Percentiles rank a stretch among this genome's conserved stretches.
Evolutionary conservation across 2,329 filamentous ascomycete genomes (phyloP).

Genomic region (Zymoseptoria ardabiliae): DNA sequence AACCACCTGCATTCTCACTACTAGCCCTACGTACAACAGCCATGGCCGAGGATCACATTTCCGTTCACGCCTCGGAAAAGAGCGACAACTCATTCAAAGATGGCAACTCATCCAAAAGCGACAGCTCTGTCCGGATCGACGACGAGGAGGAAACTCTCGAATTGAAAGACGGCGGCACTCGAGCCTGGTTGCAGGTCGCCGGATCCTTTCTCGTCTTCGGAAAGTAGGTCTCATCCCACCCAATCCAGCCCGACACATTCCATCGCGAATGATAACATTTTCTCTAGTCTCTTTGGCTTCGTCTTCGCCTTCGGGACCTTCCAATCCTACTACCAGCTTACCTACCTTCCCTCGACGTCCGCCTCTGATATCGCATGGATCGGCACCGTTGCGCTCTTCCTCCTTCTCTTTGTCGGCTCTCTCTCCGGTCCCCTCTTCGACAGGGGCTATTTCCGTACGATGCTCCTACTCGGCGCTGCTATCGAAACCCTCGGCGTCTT

Average conservation of each 20-base stretch:
- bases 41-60: background rate
- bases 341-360: constrained; percentile 24
- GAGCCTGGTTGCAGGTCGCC: constrained; percentile 43
- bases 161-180: constrained; percentile 34
- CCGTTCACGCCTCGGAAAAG: background rate
- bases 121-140: background rate
- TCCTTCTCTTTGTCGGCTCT: constrained; percentile 43
- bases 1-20: background rate
- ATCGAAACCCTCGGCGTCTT: constrained; percentile 44
- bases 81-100: background rate
- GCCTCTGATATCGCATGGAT: constrained; percentile 40
- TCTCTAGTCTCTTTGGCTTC: constrained; percentile 35
- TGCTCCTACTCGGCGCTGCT: constrained; percentile 33
- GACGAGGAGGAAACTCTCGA: background rate
- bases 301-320: constrained; percentile 41
- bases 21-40: background rate
- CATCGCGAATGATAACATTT: background rate
- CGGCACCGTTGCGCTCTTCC: constrained; percentile 43
- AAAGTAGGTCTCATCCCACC: constrained; percentile 1
- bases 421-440: constrained; percentile 46
- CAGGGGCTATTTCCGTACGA: constrained; percentile 37
- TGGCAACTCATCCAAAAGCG: background rate
- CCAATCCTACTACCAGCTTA: constrained; percentile 38
- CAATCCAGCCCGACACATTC: background rate
- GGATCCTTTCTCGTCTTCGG: constrained; percentile 39